A percentile compares a stretch with the other conserved stretches of the same genome.
phyloP scores from a whole-genome alignment of 441 rosid genomes.

The Manihot esculenta region DNA sequence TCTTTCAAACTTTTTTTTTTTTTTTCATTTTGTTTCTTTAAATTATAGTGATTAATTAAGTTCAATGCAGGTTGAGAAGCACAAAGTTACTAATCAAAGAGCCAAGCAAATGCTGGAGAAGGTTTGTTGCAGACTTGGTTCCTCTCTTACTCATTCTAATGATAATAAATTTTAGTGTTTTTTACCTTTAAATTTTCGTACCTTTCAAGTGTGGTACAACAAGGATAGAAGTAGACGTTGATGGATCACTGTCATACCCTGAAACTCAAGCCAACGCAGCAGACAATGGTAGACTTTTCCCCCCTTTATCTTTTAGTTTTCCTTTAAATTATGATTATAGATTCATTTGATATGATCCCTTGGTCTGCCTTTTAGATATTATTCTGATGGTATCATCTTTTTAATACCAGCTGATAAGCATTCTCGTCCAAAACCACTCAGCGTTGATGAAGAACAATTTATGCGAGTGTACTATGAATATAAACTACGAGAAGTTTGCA shows the following conservation, averaged over 20 bases:
- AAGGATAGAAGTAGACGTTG: conserved; percentile 75
- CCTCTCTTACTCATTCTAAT: background rate
- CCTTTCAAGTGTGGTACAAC: conserved; percentile 67
- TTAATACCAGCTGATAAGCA: conserved; percentile 48
- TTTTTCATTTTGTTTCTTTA: background rate
- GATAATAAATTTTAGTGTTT: background rate
- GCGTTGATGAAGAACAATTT: conserved; percentile 78
- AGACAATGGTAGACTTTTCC: conserved; percentile 43
- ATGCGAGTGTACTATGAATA: conserved; percentile 86
- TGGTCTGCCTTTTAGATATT: background rate
- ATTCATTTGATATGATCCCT: background rate
- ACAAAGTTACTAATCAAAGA: conserved; percentile 67
- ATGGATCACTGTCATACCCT: conserved; percentile 75
- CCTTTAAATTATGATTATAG: background rate
- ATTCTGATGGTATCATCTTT: conserved; percentile 1
- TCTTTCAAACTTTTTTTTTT: no score
- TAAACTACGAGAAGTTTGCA: conserved; percentile 93
- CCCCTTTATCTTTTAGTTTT: background rate
- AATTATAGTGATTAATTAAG: background rate
- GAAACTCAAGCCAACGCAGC: conserved; percentile 45
- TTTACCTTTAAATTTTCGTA: background rate
- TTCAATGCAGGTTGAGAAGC: conserved; percentile 55
- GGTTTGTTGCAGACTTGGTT: conserved; percentile 35
- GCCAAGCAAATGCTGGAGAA: conserved; percentile 80
- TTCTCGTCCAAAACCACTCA: conserved; percentile 76